Percentiles rank a stretch among this genome's conserved stretches.
These are phyloP conservation scores for Phyllachora maydis DNA, from an alignment of 2,329 filamentous ascomycete genomes.

Conservation along the genomic window DNA sequence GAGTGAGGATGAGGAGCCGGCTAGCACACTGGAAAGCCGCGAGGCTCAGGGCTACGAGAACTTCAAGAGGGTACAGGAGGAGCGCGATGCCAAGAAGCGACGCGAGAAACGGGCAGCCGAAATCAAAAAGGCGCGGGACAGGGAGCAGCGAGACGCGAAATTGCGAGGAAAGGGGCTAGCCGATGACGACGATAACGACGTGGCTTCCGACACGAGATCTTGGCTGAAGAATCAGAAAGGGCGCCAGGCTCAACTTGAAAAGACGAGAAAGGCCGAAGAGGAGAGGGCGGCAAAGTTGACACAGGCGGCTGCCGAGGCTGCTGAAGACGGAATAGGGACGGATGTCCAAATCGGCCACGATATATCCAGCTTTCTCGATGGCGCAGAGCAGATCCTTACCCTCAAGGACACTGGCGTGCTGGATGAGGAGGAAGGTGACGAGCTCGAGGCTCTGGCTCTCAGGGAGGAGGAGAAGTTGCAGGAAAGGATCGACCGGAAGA, in stretches of 20 bases:
- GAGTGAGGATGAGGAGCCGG: conserved; percentile 45
- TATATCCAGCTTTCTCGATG: conserved; percentile 58
- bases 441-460: conserved; percentile 60
- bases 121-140: conserved; percentile 73
- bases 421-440: conserved; percentile 69
- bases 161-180: conserved; percentile 72
- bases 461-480: conserved; percentile 51
- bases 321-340: conserved; percentile 57
- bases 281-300: no score
- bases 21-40: conserved; percentile 69
- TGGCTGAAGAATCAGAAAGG: conserved; percentile 89
- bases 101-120: conserved; percentile 66
- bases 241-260: conserved; percentile 75
- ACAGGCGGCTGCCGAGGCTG: conserved; percentile 54
- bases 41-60: conserved; percentile 56
- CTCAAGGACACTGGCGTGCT: conserved; percentile 85
- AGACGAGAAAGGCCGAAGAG: conserved; percentile 49
- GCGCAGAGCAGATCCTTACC: conserved; percentile 74
- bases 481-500: conserved; percentile 70
- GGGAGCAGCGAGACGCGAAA: conserved; percentile 52
- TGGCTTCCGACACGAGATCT: conserved; percentile 57
- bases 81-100: conserved; percentile 55
- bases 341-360: conserved; percentile 89
- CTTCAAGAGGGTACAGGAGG: conserved; percentile 42
- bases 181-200: conserved; percentile 45